These are phyloP conservation scores for Colletotrichum sp. DNA, from an alignment of 2,329 filamentous ascomycete species.

Conservation along the genomic window DNA sequence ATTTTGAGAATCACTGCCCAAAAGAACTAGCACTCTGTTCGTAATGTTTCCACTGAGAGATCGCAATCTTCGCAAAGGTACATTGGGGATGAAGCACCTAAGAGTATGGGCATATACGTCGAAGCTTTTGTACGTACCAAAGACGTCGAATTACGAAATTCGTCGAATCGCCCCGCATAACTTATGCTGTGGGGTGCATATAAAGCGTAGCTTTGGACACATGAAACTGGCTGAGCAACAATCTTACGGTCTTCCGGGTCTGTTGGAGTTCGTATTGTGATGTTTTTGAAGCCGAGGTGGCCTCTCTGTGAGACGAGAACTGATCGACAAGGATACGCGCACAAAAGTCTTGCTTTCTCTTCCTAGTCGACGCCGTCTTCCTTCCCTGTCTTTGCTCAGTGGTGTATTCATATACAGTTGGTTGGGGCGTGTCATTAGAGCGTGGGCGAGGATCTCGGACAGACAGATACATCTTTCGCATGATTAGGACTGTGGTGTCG, in stretches of 20 bases:
- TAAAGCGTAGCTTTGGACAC: neutral
- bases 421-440: rapidly evolving
- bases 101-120: rapidly evolving
- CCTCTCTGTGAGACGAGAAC: neutral
- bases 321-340: neutral
- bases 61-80: too few species aligned
- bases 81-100: neutral
- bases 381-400: neutral
- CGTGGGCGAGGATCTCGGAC: neutral
- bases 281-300: neutral
- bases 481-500: neutral
- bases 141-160: rapidly evolving
- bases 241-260: neutral
- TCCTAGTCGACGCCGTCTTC: neutral
- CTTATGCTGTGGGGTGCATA: neutral
- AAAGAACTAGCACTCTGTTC: rapidly evolving
- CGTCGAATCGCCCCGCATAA: rapidly evolving
- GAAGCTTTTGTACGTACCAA: neutral
- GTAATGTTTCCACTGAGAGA: neutral
- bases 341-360: neutral
- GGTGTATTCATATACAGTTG: neutral
- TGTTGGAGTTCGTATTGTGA: neutral
- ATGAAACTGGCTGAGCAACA: neutral
- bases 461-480: rapidly evolving
- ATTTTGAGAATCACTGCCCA: neutral